Percentiles rank a stretch among this genome's conserved stretches.
Evolutionary conservation across 345 rosid genomes (phyloP).

Genomic region (Boechera divaricarpa): DNA sequence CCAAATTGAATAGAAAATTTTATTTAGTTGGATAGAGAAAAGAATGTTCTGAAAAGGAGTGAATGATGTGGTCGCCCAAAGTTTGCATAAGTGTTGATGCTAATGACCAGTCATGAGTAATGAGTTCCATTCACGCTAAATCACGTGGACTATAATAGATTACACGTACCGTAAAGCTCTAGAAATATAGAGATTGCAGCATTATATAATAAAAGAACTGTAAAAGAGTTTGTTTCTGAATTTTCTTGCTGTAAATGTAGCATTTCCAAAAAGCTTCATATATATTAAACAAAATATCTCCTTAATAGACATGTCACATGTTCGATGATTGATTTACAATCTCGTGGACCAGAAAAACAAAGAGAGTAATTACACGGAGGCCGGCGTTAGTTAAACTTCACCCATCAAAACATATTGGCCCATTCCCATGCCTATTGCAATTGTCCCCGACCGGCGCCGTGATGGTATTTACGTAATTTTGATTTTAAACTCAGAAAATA

Average conservation of each 20-base stretch:
- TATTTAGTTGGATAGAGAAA: not conserved
- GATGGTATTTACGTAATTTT: constrained; percentile 15
- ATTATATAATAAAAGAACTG: not conserved
- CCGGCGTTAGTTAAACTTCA: constrained; percentile 32
- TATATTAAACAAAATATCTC: not conserved
- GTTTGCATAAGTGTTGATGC: constrained; percentile 3
- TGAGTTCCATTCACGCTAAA: constrained; percentile 12
- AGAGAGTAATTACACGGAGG: constrained; percentile 14
- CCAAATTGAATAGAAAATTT: not conserved
- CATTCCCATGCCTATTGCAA: constrained; percentile 24
- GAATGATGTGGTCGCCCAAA: constrained; percentile 2
- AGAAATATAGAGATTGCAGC: not conserved
- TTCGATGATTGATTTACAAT: constrained; percentile 32
- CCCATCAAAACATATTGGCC: constrained; percentile 26
- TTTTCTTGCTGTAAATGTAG: constrained; percentile 1
- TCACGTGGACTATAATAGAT: not conserved
- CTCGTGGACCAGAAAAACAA: constrained; percentile 34
- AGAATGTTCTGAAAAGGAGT: not conserved
- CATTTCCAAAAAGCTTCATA: constrained; percentile 2
- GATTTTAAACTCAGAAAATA: not conserved
- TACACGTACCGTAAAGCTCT: not conserved
- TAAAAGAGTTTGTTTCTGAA: not conserved
- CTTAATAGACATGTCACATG: constrained; percentile 41
- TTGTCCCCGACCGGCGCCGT: constrained; percentile 15
- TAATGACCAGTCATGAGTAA: constrained; percentile 12